Conservation (phyloP, 305 asterid species). For the Rubia balearica region DNA sequence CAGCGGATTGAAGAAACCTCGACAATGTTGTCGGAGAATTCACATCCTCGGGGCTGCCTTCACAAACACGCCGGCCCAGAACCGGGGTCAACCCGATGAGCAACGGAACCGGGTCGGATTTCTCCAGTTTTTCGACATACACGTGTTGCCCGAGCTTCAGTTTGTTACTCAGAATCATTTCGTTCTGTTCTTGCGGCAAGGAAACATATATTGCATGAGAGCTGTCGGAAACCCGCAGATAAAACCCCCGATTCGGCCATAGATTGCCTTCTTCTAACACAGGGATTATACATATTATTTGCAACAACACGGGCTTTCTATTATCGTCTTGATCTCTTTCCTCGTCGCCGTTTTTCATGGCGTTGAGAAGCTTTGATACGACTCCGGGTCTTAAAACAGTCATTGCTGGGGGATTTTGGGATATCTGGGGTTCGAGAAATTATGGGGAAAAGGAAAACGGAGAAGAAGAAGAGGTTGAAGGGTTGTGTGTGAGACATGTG, state of each 20-base stretch:
- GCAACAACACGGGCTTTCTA: conserved; percentile 39
- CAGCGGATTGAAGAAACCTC: conserved; percentile 26
- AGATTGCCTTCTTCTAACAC: conserved; percentile 65
- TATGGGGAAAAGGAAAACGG: background rate
- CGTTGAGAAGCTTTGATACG: conserved; percentile 52
- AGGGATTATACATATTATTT: conserved; percentile 70
- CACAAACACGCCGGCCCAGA: conserved; percentile 52
- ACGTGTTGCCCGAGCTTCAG: conserved; percentile 61
- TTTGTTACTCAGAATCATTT: conserved; percentile 54
- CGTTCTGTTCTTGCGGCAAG: conserved; percentile 52
- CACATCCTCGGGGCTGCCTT: conserved; percentile 53
- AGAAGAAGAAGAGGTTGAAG: background rate
- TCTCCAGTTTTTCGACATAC: conserved; percentile 38
- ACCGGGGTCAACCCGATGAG: conserved; percentile 46
- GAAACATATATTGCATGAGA: conserved; percentile 58
- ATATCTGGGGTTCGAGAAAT: background rate
- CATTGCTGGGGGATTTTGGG: conserved; percentile 24
- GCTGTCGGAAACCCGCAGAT: conserved; percentile 58
- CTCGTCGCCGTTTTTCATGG: conserved; percentile 29
- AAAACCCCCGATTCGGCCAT: conserved; percentile 69
- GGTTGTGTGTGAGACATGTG: background rate
- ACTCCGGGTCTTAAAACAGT: conserved; percentile 48
- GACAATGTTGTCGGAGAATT: conserved; percentile 25
- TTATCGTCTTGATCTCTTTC: conserved; percentile 19
- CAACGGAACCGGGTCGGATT: conserved; percentile 53